phyloP scores from a whole-genome alignment of 306 rosid species.

The Quercus cerris region DNA sequence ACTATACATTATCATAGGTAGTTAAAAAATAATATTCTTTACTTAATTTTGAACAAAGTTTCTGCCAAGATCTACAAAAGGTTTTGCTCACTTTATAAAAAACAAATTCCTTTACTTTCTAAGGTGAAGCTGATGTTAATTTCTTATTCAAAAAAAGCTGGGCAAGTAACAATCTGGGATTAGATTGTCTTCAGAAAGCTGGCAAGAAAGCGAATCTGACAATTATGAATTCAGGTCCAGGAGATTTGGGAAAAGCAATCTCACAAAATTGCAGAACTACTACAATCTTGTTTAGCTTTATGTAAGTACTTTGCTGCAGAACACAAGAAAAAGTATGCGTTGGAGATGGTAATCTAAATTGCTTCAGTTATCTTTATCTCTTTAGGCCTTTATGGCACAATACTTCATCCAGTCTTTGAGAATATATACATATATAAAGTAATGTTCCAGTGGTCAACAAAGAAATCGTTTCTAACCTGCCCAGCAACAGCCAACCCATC shows the following conservation, averaged over 20 bases:
- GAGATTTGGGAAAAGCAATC: neutral
- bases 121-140: neutral
- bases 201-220: neutral
- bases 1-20: neutral
- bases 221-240: neutral
- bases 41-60: neutral
- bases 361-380: neutral
- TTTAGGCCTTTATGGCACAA: neutral
- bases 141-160: neutral
- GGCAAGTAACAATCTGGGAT: neutral
- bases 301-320: neutral
- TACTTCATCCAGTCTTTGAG: slow-evolving; percentile 1
- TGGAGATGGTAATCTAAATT: neutral
- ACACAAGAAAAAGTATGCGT: neutral
- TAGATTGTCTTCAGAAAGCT: neutral
- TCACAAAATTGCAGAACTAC: neutral
- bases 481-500: slow-evolving; percentile 98
- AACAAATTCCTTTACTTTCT: neutral
- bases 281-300: neutral
- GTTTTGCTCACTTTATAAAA: no score
- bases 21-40: neutral
- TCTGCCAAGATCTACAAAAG: no score
- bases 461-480: slow-evolving; percentile 56
- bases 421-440: neutral
- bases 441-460: neutral